Base-by-base conservation (phyloP, 2,329 filamentous ascomycete species). In the Didymella segeticola region DNA sequence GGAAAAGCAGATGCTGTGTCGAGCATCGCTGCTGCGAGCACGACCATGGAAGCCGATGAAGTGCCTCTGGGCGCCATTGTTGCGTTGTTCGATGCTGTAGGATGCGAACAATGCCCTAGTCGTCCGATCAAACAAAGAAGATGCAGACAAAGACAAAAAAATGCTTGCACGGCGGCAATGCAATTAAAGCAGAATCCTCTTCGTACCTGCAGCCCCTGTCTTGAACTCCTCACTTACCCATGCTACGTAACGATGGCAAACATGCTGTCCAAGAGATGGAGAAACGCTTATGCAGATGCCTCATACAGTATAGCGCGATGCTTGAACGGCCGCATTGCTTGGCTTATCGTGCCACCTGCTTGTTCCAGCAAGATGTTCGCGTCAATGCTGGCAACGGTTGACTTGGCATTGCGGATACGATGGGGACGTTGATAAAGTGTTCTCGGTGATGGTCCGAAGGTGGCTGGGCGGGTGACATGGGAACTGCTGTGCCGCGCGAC, bases 301-400 rank as follows among this genome's bases (percentile, higher is more conserved):
- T 61, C 39, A 58, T 62, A 34, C 14, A 56, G 63, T 26, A 56
- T 66, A 64, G 65, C 49, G 53, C 37, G n/a, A 37, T 50, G 53
- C 47, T 56, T 56, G 53, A 47, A 33, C 26, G 30, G 36, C 25
- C 25, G 12, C 20, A 43, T 47, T 37, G 51, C 63, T 65, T 64
- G 62, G 65, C 62, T 64, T 63, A 65, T 63, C 60, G 42, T 53
- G 29, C 26, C 56, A 66, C 64, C 64, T 68, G 61, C 64, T 65
- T 19, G 12, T 53, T 62, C 29, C 29, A 64, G 62, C 43, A 58
- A 51, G 57, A 57, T 55, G 11, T 47, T 46, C 41, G 42, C 39
- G 33, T 31, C 29, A 38, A 17, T 47, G 19, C 43, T 43, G 38
- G 43, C 31, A 39, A 41, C 11, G 26, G 27, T 43, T 6, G 34